Percentiles rank a stretch among this genome's conserved stretches.
Conservation (phyloP, 768 basidiomycete species). For the Hemileccinum impolitum region DNA sequence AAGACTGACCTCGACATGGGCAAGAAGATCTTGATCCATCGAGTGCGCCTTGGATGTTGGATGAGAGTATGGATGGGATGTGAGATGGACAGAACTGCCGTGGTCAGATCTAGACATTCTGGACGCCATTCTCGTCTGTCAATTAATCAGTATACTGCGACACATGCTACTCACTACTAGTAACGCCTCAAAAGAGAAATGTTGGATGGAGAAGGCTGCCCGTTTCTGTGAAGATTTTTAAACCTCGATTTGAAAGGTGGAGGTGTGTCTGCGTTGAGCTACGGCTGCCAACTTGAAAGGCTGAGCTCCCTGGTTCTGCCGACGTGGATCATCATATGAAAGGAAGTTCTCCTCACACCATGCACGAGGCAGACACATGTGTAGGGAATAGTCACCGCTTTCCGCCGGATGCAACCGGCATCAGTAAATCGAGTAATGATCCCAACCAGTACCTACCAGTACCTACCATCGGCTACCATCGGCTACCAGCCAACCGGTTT, state of each 20-base stretch:
- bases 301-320: not conserved
- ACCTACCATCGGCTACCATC: no score
- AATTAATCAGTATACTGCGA: not conserved
- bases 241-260: not conserved
- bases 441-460: no score
- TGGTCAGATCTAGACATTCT: conserved; percentile 21
- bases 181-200: not conserved
- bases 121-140: not conserved
- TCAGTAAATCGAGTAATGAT: not conserved
- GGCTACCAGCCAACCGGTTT: no score
- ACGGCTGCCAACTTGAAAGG: not conserved
- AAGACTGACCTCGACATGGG: conserved; percentile 12
- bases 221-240: not conserved
- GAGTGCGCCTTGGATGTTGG: conserved; percentile 12
- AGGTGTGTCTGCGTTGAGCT: conserved; percentile 1
- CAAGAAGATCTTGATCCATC: not conserved
- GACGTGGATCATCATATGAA: not conserved
- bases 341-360: conserved; percentile 1
- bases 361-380: conserved; percentile 26
- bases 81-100: conserved; percentile 2
- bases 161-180: conserved; percentile 15
- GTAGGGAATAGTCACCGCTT: not conserved
- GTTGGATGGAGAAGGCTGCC: not conserved
- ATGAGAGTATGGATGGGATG: conserved; percentile 10
- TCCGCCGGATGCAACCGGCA: no score